These are phyloP conservation scores for Lizanozyma gosingica DNA, from an alignment of 1,139 yeast genomes.

Conservation along the genomic window DNA sequence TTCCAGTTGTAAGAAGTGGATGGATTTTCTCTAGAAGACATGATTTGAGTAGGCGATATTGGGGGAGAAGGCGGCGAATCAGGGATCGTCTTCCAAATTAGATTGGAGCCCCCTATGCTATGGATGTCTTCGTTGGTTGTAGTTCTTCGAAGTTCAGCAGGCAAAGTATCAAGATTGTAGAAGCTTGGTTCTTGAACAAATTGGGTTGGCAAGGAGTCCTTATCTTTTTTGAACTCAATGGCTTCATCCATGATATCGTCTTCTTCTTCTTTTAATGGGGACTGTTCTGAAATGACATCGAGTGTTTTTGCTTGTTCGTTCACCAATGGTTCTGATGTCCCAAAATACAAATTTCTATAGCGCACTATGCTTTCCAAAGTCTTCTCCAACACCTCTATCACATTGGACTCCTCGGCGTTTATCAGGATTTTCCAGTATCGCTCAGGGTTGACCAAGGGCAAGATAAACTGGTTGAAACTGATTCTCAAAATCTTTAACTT, in stretches of 20 bases:
- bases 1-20: conserved; percentile 6
- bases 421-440: conserved; percentile 61
- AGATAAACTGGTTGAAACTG: conserved; percentile 42
- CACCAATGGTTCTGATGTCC: conserved; percentile 1
- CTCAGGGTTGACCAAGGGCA: conserved; percentile 64
- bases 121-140: neutral
- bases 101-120: conserved; percentile 6
- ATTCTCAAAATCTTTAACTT: conserved; percentile 49
- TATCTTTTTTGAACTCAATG: conserved; percentile 4
- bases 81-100: conserved; percentile 17
- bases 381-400: conserved; percentile 26
- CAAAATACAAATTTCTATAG: conserved; percentile 33
- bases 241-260: conserved; percentile 2
- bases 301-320: conserved; percentile 1
- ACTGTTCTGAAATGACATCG: conserved; percentile 1
- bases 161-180: neutral
- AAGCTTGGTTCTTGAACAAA: neutral
- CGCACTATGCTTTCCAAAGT: conserved; percentile 34
- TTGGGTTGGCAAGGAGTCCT: conserved; percentile 1
- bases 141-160: conserved; percentile 6
- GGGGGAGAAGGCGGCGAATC: conserved; percentile 43
- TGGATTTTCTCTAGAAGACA: conserved; percentile 6
- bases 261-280: conserved; percentile 1
- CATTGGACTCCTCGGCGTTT: conserved; percentile 24
- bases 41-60: conserved; percentile 23